Evolutionary conservation across 305 asterid species (phyloP).

Genomic region (Plantago rigida): DNA sequence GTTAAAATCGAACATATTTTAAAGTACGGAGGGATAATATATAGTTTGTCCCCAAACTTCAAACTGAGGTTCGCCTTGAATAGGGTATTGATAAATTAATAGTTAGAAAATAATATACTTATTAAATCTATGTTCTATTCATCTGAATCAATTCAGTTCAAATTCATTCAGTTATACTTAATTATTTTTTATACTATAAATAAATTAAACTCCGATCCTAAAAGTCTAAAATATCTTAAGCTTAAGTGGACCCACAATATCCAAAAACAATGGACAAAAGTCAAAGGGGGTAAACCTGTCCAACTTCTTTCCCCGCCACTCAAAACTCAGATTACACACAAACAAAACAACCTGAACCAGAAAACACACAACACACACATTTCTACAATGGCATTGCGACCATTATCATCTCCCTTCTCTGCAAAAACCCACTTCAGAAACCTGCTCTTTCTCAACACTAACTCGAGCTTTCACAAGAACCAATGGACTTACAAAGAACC

Average conservation of each 20-base stretch:
- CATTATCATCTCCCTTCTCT: slow-evolving; percentile 36
- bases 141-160: too few species aligned
- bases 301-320: slow-evolving; percentile 1
- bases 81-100: too few species aligned
- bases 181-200: too few species aligned
- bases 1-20: too few species aligned
- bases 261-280: slow-evolving; percentile 6
- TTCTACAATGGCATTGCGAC: slow-evolving; percentile 47
- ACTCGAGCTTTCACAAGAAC: slow-evolving; percentile 25
- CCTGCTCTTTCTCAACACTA: slow-evolving; percentile 34
- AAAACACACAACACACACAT: background rate
- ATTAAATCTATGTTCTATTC: too few species aligned
- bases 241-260: slow-evolving; percentile 3
- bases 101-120: too few species aligned
- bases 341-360: background rate
- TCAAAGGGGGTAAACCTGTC: background rate
- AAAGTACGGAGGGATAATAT: too few species aligned
- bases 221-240: too few species aligned
- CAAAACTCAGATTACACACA: background rate
- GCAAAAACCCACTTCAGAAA: slow-evolving; percentile 35
- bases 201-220: too few species aligned
- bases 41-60: too few species aligned
- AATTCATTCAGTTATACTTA: too few species aligned
- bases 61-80: too few species aligned
- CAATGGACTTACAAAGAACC: slow-evolving; percentile 23